Evolutionary conservation across 371 early-diverging fungal species (phyloP), one percentile per base, ranked within the genome.

Genomic region (Conidiobolus incongruus): DNA sequence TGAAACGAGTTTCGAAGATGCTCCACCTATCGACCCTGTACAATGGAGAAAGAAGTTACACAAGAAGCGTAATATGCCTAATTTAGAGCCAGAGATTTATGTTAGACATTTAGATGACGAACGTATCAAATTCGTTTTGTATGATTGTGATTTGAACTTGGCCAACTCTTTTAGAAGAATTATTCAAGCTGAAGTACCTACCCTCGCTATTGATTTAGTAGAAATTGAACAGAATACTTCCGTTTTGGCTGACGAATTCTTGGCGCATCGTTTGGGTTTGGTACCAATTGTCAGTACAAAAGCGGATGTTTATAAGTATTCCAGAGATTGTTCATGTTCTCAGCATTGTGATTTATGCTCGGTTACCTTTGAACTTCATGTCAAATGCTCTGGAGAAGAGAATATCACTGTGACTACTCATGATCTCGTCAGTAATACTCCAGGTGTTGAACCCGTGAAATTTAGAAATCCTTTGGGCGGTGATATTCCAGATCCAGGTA

Each of bases 111-210:
- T n/a, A n/a, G n/a, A n/a, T n/a, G n/a, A n/a, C n/a, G n/a, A n/a
- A n/a, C n/a, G n/a, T n/a, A n/a, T n/a, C n/a, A n/a, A n/a, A n/a
- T n/a, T n/a, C n/a, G n/a, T n/a, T n/a, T n/a, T n/a, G n/a, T n/a
- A n/a, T n/a, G n/a, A n/a, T n/a, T n/a, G n/a, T n/a, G n/a, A n/a
- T n/a, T n/a, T n/a, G n/a, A n/a, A n/a, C n/a, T n/a, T 81, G 30
- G 98, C 99, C 29, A 99, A 99, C 64, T 75, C 97, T 6, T 62
- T 99, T 24, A 70, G 99, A 46, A 70, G 99, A 48, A 74, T 83
- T 21, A 88, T 98, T 75, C 80, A 95, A 46, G 81, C 94, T 11
- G 99, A 99, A 57, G 92, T 99, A 22, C 96, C 98, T 4, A 97
- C 98, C 7, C 79, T 98, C 53, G 76, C 73, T 75, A 60, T 39